Evolutionary conservation across 2,329 filamentous ascomycete species (phyloP).

Genomic region (Neopestalotiopsis rosae): DNA sequence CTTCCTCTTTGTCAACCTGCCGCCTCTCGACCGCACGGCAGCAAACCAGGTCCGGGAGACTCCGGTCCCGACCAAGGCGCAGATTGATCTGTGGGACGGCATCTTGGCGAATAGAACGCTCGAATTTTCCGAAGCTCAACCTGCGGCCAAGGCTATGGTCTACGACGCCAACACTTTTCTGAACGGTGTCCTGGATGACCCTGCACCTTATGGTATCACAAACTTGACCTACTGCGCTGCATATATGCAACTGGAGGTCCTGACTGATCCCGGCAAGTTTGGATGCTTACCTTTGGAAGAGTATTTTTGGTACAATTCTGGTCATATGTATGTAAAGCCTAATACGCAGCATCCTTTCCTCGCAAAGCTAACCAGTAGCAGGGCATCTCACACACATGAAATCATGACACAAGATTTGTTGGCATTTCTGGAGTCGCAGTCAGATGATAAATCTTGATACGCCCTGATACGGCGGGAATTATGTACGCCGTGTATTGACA

Average conservation of each 20-base stretch:
- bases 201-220: slow-evolving; percentile 30
- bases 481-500: neutral
- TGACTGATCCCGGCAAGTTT: slow-evolving; percentile 28
- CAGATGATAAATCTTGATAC: neutral
- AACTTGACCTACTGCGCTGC: slow-evolving; percentile 35
- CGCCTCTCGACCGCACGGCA: slow-evolving; percentile 52
- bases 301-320: slow-evolving; percentile 40
- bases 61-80: slow-evolving; percentile 49
- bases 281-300: slow-evolving; percentile 34
- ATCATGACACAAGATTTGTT: neutral
- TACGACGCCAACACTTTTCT: slow-evolving; percentile 39
- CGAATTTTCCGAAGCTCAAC: slow-evolving; percentile 36
- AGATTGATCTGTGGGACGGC: slow-evolving; percentile 50
- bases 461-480: neutral
- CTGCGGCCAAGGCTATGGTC: slow-evolving; percentile 28
- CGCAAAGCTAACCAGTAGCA: neutral
- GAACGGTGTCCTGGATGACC: slow-evolving; percentile 34
- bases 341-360: neutral
- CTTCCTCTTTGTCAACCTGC: slow-evolving; percentile 57
- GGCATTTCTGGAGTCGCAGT: neutral
- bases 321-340: slow-evolving; percentile 29
- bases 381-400: neutral
- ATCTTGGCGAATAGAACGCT: slow-evolving; percentile 40
- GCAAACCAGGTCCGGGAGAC: slow-evolving; percentile 38
- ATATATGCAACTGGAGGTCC: slow-evolving; percentile 31